A percentile compares a stretch with the other conserved stretches of the same genome.
Evolutionary conservation across 371 early-diverging fungal genomes (phyloP).

Genomic region (Mucor irregularis): DNA sequence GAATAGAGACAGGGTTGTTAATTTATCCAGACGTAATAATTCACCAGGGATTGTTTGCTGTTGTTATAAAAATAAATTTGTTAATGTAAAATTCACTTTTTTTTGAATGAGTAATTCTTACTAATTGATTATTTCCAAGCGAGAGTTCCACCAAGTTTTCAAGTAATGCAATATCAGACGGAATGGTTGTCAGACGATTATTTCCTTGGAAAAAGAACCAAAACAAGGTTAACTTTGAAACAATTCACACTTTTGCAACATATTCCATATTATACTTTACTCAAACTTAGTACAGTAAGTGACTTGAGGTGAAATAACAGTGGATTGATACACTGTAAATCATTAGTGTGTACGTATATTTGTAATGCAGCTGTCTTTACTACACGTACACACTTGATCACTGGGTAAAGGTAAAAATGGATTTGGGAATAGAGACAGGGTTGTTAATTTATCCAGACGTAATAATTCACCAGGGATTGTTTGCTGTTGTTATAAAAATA

Average conservation of each 20-base stretch:
- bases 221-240: neutral
- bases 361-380: conserved; percentile 48
- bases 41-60: conserved; percentile 41
- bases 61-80: neutral
- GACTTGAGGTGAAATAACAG: conserved; percentile 49
- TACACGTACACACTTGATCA: conserved; percentile 4
- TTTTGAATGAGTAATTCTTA: conserved; percentile 16
- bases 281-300: conserved; percentile 55
- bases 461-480: conserved; percentile 37
- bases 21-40: conserved; percentile 24
- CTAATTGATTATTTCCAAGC: conserved; percentile 57
- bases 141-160: conserved; percentile 59
- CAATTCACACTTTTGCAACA: neutral
- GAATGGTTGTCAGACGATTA: conserved; percentile 46
- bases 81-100: neutral
- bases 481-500: too few species aligned
- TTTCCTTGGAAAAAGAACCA: conserved; percentile 35
- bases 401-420: conserved; percentile 18
- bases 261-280: conserved; percentile 35
- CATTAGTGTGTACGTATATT: conserved; percentile 52
- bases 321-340: conserved; percentile 37
- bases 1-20: conserved; percentile 29
- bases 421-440: conserved; percentile 18
- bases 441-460: conserved; percentile 23
- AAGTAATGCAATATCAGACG: conserved; percentile 59